A percentile compares a stretch with the other conserved stretches of the same genome.
phyloP scores from a whole-genome alignment of 208 protist species.

The Trypanosoma mega region DNA sequence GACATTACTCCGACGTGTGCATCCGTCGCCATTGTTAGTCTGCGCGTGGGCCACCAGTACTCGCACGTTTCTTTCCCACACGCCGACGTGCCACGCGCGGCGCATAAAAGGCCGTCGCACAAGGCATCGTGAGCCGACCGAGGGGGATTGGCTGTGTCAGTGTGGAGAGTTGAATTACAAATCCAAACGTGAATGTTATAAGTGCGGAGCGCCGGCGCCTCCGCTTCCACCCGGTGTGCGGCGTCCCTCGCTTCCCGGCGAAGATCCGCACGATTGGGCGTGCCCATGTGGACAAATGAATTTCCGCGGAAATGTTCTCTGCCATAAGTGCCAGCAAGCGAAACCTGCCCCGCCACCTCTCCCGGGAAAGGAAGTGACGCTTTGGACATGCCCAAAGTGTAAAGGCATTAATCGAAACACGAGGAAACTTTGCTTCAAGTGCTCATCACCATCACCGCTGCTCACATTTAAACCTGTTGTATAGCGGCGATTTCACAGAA shows the following conservation, averaged over 20 bases:
- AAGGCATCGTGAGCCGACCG: slow-evolving; percentile 62
- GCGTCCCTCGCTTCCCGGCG: slow-evolving; percentile 77
- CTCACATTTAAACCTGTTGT: slow-evolving; percentile 54
- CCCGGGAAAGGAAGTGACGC: slow-evolving; percentile 70
- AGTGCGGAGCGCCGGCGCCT: slow-evolving; percentile 84
- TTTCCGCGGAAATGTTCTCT: slow-evolving; percentile 80
- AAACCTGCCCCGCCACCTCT: slow-evolving; percentile 79
- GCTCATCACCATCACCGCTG: slow-evolving; percentile 63
- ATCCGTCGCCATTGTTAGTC: not conserved
- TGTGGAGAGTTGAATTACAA: slow-evolving; percentile 86
- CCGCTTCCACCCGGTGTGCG: slow-evolving; percentile 84
- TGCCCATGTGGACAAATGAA: slow-evolving; percentile 92
- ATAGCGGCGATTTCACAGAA: slow-evolving; percentile 1
- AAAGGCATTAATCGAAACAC: slow-evolving; percentile 76
- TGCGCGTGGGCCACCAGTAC: not conserved
- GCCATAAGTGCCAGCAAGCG: slow-evolving; percentile 82
- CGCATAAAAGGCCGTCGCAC: slow-evolving; percentile 49
- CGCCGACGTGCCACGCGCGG: slow-evolving; percentile 28
- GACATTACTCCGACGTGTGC: no score
- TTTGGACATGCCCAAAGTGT: slow-evolving; percentile 87
- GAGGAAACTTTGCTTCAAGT: slow-evolving; percentile 87
- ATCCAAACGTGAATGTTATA: slow-evolving; percentile 89
- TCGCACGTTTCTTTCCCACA: slow-evolving; percentile 4
- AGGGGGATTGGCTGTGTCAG: slow-evolving; percentile 87
- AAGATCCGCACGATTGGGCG: slow-evolving; percentile 90